Evolutionary conservation across 768 basidiomycete genomes (phyloP), one percentile per base, ranked within the genome.

Genomic region (Amanita brunnescens): DNA sequence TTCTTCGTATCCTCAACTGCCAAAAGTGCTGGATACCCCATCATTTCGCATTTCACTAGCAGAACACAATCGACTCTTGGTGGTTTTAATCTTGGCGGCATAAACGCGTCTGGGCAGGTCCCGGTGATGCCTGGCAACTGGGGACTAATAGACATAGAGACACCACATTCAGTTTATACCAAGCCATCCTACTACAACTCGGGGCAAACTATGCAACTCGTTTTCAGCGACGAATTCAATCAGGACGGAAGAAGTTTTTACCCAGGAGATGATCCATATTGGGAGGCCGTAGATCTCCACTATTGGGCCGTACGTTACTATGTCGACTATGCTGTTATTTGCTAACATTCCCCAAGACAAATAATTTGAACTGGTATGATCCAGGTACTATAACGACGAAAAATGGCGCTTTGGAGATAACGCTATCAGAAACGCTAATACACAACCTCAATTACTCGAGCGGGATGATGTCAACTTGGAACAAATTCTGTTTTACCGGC

Each of bases 401-500:
- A 54, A 71, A 76, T 56, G 94, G 95, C 18, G 70, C 75, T 35
- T 76, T 97, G 35, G 77, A 85, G 56, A 80, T 95, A 59, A 90
- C 85, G 1, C 67, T 95, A 58, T 79, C 67, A 23, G 64, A 76
- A 62, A 87, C 78, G 62, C 62, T 70, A 51, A 87, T 75, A 37
- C 86, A 94, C 62, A 77, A 77, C 52, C 69, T 94, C 50, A 64
- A 87, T 52, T 93, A 85, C 61, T 75, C 80, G 59, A 81, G 87
- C 37, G 86, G 80, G 12, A 69, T 90, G 73, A 68, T 89, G 61
- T 68, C 79, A 20, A 76, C 77, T 2, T 76, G 83, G 89, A 96
- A 96, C 68, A 93, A 95, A 66, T 88, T 98, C 56, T 97, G 91
- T 69, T 93, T 95, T 68, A 90, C 90, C 26, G 91, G 89, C 33